These are phyloP conservation scores for Torulaspora indica DNA, from an alignment of 805 yeast species.

Conservation along the genomic window DNA sequence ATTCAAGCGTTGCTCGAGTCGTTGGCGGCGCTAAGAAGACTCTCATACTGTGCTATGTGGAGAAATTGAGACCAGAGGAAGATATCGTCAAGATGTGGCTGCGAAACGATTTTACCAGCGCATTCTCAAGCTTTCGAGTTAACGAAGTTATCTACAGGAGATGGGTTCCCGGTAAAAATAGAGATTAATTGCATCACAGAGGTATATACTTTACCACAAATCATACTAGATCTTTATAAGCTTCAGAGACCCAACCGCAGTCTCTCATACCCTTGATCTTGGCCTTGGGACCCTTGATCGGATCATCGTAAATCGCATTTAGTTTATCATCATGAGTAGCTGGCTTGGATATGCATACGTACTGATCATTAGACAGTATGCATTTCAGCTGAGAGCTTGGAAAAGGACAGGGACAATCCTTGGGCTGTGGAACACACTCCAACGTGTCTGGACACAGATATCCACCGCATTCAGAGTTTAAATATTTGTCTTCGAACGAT, in stretches of 20 bases:
- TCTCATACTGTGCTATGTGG: slow-evolving; percentile 64
- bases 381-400: slow-evolving; percentile 84
- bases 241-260: slow-evolving; percentile 80
- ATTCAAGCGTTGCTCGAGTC: slow-evolving; percentile 69
- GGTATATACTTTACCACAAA: not conserved
- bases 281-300: slow-evolving; percentile 45
- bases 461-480: slow-evolving; percentile 48
- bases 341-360: slow-evolving; percentile 81
- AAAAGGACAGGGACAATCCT: slow-evolving; percentile 86
- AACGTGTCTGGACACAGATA: slow-evolving; percentile 83
- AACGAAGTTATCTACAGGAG: slow-evolving; percentile 68
- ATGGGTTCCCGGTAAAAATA: slow-evolving; percentile 80
- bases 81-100: slow-evolving; percentile 26
- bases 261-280: slow-evolving; percentile 56
- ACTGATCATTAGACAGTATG: slow-evolving; percentile 58
- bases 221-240: slow-evolving; percentile 51
- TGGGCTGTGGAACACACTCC: slow-evolving; percentile 62
- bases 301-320: slow-evolving; percentile 39
- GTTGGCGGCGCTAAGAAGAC: slow-evolving; percentile 83
- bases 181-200: slow-evolving; percentile 50
- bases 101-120: slow-evolving; percentile 17
- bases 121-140: slow-evolving; percentile 44
- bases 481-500: slow-evolving; percentile 36
- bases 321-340: slow-evolving; percentile 43
- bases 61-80: slow-evolving; percentile 42